Percentiles rank a stretch among this genome's conserved stretches.
Conservation (phyloP, 306 rosid species). For the Astragalus glycyphyllos region DNA sequence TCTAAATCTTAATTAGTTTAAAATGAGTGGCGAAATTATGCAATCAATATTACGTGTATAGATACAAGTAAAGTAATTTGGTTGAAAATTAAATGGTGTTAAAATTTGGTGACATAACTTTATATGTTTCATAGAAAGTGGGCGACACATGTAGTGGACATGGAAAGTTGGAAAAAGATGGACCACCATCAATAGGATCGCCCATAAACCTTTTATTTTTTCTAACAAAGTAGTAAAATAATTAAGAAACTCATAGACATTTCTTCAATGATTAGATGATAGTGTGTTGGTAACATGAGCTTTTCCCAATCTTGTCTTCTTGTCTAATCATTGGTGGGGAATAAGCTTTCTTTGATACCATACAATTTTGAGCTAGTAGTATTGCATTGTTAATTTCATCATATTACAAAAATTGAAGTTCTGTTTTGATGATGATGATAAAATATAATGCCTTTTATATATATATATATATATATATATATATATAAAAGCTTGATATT, state of each 20-base stretch:
- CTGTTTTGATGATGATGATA: neutral
- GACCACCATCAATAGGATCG: constrained; percentile 55
- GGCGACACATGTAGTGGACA: constrained; percentile 38
- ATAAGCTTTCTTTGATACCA: constrained; percentile 46
- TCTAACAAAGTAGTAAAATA: constrained; percentile 44
- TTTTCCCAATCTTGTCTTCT: constrained; percentile 49
- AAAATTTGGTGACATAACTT: neutral
- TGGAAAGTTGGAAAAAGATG: too few species aligned
- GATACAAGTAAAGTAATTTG: neutral
- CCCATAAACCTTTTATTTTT: constrained; percentile 47
- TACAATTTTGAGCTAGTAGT: constrained; percentile 29
- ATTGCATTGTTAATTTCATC: constrained; percentile 34
- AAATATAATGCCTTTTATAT: neutral
- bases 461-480: neutral
- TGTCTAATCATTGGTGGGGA: constrained; percentile 48
- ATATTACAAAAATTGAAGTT: neutral
- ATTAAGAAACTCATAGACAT: constrained; percentile 47
- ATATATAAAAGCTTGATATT: neutral
- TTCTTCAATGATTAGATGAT: constrained; percentile 54
- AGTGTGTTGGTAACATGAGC: constrained; percentile 39
- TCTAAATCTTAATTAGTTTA: neutral
- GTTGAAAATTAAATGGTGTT: constrained; percentile 36
- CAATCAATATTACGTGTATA: constrained; percentile 42
- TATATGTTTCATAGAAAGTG: too few species aligned
- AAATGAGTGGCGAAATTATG: constrained; percentile 39